Base-by-base conservation (phyloP, 441 rosid species). In the Populus trichocarpa region DNA sequence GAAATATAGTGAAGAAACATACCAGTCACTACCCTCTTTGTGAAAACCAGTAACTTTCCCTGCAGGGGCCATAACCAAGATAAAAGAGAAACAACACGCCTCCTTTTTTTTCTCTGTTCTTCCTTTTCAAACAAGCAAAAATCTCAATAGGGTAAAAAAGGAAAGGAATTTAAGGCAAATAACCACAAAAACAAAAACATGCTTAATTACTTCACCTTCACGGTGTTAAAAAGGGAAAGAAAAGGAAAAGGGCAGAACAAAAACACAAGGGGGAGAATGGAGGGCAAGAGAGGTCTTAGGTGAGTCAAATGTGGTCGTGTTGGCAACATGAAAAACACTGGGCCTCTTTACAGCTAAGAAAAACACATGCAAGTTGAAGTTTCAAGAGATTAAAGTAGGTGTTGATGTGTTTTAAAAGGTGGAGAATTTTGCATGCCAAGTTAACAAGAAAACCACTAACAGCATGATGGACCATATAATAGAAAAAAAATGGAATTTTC, bases 11-110 rank as follows among this genome's bases (percentile, higher is more conserved):
- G 28, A 75, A 20, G 22, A 65, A 46, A 33, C 80, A 74, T 89
- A 96, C 99, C 99, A 96, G 80, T 89, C 89, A 81, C 85, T 87
- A 65, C 91, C 98, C 79, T 92, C 87, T 79, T 86, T 93, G 80
- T 79, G 87, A 83, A 96, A 92, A 76, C 88, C 96, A 86, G 87
- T 86, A 82, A 89, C 90, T 89, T 91, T 96, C 69, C 89, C 87
- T 26, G 85, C 92, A 88, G 93, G 93, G 79, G 97, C 90, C 99
- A 93, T 96, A 79, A 73, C 66, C 67, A 79, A 72, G 82, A 57
- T 40, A 80, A 53, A 64, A 72, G 57, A 72, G 36, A 35, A 75
- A 30, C 9, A 2, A 70, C 36, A 38, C 65, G 46, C 12, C 59
- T 7, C 30, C 69, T 53, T 75, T 68, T 35, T 65, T 61, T 57